Evolutionary conservation across 1,139 yeast genomes (phyloP), one percentile per base, ranked within the genome.

Genomic region (Sugiyamaella pinicola): DNA sequence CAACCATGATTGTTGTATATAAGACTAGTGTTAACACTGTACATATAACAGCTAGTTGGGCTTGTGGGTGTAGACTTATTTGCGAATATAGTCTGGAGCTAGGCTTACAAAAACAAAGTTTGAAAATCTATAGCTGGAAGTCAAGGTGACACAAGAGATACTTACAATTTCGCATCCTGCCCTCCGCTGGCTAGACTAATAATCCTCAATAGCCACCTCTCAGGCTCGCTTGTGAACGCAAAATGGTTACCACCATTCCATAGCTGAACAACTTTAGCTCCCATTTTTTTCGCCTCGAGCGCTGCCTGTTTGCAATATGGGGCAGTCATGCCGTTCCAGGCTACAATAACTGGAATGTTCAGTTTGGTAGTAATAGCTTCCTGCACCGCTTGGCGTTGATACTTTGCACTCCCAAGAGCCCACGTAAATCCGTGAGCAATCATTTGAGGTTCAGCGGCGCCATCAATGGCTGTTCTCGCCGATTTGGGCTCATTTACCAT

Each of bases 241-340:
- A 34, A 47, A 26, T 47, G 51, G 26, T 47, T 47, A 12, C 51
- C 51, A 6, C 40, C 45, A 22, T 47, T 28, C 45, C 46, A 47
- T 24, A 47, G 22, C 12, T 21, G 39, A 18, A 39, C 22, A 4
- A 40, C 46, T 13, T 15, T 33, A 15, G 40, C 46, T 2, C 51
- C 51, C 33, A 47, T 29, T 13, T 47, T 40, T 9, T 39, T 24
- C 9, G 51, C 45, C 22, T 40, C 46, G 4, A 39, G 33, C 1
- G 51, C 38, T 8, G 51, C 51, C 19, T 40, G 46, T 40, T 47
- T 47, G 15, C 38, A 40, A 34, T 47, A 47, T 13, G 51, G 51
- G 8, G 51, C 51, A 7, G 51, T 47, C 46, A 39, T 39, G 18
- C 51, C 51, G 33, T 47, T 47, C 51, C 51, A 47, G 15, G 12